Evolutionary conservation across 371 early-diverging fungal genomes (phyloP).

Genomic region (Zopfochytrium polystomum): DNA sequence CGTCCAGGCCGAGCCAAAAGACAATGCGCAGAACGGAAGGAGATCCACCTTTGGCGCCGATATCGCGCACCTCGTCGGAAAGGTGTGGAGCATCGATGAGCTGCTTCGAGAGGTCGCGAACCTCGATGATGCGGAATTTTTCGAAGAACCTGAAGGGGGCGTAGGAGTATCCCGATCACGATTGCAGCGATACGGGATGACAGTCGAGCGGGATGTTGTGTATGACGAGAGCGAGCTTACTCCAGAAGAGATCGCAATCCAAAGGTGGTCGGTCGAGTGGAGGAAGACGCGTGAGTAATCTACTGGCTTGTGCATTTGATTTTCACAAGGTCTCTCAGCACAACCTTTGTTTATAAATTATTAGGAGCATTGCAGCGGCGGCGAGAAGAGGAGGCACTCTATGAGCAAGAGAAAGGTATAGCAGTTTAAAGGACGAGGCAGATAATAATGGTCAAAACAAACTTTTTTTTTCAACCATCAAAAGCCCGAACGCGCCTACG

Average conservation of each 20-base stretch:
- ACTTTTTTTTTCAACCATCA: not conserved
- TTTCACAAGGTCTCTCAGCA: not conserved
- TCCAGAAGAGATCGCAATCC: constrained; percentile 29
- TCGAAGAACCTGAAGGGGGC: not conserved
- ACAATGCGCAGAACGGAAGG: not conserved
- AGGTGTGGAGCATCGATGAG: not conserved
- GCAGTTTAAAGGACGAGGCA: not conserved
- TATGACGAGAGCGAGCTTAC: constrained; percentile 32
- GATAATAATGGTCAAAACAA: no score
- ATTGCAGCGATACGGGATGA: constrained; percentile 14
- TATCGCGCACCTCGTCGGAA: not conserved
- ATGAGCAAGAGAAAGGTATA: not conserved
- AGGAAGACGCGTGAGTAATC: constrained; percentile 17
- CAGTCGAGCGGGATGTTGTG: constrained; percentile 21
- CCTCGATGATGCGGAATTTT: not conserved
- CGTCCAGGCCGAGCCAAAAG: not conserved
- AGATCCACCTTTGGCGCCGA: not conserved
- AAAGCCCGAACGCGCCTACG: not conserved
- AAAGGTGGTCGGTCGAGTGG: constrained; percentile 27
- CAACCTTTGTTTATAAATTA: not conserved
- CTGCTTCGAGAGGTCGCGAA: not conserved
- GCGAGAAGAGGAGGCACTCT: not conserved
- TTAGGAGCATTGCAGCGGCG: not conserved
- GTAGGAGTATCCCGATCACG: not conserved
- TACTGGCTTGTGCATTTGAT: not conserved